Conservation (phyloP, 1,284 basidiomycete species). For the Gymnopus androsaceus region DNA sequence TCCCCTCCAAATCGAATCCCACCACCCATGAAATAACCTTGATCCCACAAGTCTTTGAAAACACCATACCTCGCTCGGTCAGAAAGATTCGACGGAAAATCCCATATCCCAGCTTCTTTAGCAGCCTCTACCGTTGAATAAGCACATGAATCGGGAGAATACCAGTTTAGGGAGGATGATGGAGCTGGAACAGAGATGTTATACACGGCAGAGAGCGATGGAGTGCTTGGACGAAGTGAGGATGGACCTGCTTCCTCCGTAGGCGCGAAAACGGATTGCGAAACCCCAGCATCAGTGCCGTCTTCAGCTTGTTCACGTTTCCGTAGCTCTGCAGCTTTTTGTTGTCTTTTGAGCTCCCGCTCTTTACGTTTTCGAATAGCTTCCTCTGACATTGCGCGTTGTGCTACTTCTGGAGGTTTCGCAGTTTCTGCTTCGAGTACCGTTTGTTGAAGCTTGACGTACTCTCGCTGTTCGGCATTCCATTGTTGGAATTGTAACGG, state of each 20-base stretch:
- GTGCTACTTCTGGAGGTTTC: constrained; percentile 32
- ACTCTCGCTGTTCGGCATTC: constrained; percentile 49
- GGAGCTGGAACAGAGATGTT: constrained; percentile 64
- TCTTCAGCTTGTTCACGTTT: constrained; percentile 21
- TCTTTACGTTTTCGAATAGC: constrained; percentile 71
- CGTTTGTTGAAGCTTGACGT: constrained; percentile 48
- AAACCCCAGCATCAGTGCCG: neutral
- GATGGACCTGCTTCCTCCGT: constrained; percentile 17
- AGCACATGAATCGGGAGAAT: constrained; percentile 40
- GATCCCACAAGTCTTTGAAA: constrained; percentile 78
- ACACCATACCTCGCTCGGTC: constrained; percentile 79
- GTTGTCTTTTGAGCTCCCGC: constrained; percentile 58
- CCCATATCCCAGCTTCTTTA: constrained; percentile 71
- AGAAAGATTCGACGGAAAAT: constrained; percentile 64
- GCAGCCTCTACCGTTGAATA: constrained; percentile 66
- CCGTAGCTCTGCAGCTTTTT: constrained; percentile 37
- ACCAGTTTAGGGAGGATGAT: constrained; percentile 66
- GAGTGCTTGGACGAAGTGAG: constrained; percentile 14
- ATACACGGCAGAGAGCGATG: constrained; percentile 35
- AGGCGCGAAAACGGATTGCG: constrained; percentile 8
- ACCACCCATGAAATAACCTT: constrained; percentile 83
- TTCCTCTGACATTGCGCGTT: constrained; percentile 57
- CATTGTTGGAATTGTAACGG: constrained; percentile 54
- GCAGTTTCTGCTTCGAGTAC: constrained; percentile 44
- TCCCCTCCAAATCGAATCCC: constrained; percentile 95